Evolutionary conservation across 495 filamentous ascomycete species (phyloP).

Genomic region (Staphylotrichum longicolle): DNA sequence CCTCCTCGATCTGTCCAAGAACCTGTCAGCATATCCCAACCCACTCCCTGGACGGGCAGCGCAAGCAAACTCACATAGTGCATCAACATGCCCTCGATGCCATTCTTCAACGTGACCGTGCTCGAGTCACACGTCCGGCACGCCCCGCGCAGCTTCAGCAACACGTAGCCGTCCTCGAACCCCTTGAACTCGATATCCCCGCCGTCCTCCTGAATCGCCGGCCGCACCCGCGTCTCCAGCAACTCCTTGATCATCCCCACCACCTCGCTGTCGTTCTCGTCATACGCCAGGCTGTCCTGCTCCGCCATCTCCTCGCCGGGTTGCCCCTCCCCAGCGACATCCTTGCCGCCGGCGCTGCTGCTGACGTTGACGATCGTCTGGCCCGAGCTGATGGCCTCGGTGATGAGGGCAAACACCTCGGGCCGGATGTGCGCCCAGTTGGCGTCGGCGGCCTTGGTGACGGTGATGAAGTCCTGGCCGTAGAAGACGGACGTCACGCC

Average conservation of each 20-base stretch:
- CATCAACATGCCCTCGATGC: constrained; percentile 98
- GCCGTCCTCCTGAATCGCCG: constrained; percentile 95
- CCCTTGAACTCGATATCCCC: constrained; percentile 94
- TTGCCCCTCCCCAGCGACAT: constrained; percentile 18
- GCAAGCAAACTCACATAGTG: constrained; percentile 47
- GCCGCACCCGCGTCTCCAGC: constrained; percentile 91
- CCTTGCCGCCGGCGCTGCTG: constrained; percentile 52
- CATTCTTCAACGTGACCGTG: constrained; percentile 91
- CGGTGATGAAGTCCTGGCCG: constrained; percentile 91
- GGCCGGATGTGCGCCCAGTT: constrained; percentile 95
- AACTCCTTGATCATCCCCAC: constrained; percentile 98
- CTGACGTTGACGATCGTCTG: constrained; percentile 74
- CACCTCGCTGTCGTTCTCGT: constrained; percentile 88
- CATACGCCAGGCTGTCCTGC: constrained; percentile 70
- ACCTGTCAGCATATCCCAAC: constrained; percentile 1
- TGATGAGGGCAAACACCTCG: constrained; percentile 92
- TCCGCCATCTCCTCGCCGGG: constrained; percentile 39
- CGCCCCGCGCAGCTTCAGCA: constrained; percentile 85
- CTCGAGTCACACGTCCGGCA: constrained; percentile 95
- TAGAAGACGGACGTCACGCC: constrained; percentile 94
- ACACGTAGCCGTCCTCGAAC: constrained; percentile 80
- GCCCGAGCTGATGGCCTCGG: constrained; percentile 79
- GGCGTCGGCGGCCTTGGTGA: constrained; percentile 81
- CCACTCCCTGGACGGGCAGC: background rate
- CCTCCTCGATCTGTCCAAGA: constrained; percentile 78